These are phyloP conservation scores for Iberis pinnata DNA, from an alignment of 345 rosid genomes.

Conservation along the genomic window DNA sequence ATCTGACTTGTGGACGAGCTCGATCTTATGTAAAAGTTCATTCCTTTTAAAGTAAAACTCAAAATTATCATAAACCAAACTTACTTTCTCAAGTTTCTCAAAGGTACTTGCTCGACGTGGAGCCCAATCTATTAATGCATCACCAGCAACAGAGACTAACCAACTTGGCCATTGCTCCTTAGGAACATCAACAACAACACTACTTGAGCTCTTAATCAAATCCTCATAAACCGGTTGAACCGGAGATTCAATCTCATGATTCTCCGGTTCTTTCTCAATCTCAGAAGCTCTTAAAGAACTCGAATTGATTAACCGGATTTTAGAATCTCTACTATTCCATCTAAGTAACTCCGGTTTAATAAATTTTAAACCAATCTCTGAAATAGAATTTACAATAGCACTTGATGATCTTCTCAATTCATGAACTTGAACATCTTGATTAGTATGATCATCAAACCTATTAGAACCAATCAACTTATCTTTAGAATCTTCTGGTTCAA, in stretches of 20 bases:
- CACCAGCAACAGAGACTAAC: conserved; percentile 73
- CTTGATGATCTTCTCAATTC: neutral
- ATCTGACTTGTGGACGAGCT: no score
- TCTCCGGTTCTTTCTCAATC: conserved; percentile 36
- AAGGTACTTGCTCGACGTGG: conserved; percentile 73
- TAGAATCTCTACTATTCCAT: conserved; percentile 48
- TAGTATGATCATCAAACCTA: conserved; percentile 19
- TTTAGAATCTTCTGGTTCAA: conserved; percentile 28
- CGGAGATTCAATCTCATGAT: neutral
- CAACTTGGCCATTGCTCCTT: conserved; percentile 67
- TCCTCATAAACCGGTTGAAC: conserved; percentile 12
- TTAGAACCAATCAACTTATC: conserved; percentile 8
- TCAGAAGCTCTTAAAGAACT: conserved; percentile 39
- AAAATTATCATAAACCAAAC: conserved; percentile 17
- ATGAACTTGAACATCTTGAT: conserved; percentile 12
- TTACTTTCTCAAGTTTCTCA: conserved; percentile 78
- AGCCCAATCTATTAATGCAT: conserved; percentile 80
- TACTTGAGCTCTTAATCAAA: neutral
- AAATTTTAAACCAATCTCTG: no score
- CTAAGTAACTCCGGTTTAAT: conserved; percentile 7
- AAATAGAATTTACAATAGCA: neutral
- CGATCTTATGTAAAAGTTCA: no score
- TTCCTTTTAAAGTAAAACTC: no score
- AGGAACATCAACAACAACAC: conserved; percentile 23
- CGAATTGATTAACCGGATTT: conserved; percentile 36